phyloP scores from a whole-genome alignment of 805 yeast genomes.

The Wickerhamiella sergipiensis region DNA sequence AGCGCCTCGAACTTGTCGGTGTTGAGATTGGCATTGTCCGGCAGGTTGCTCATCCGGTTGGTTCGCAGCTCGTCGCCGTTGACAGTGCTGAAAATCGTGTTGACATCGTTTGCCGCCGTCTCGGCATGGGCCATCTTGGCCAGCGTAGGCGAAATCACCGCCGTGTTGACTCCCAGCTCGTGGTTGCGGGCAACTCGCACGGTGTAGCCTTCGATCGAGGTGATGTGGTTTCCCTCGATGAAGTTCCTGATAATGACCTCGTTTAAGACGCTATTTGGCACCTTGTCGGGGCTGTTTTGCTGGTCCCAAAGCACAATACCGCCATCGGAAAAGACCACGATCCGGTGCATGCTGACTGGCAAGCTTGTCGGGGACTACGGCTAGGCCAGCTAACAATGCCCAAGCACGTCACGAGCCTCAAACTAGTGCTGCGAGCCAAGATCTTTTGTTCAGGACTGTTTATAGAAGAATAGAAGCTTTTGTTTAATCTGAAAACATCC shows the following conservation, averaged over 20 bases:
- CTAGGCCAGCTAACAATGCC: too few species aligned
- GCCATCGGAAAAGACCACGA: conserved; percentile 34
- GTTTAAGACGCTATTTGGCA: conserved; percentile 32
- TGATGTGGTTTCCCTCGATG: conserved; percentile 25
- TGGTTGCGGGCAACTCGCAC: conserved; percentile 32
- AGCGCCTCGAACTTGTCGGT: conserved; percentile 20
- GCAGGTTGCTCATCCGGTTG: conserved; percentile 7
- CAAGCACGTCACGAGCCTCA: too few species aligned
- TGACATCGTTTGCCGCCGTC: conserved; percentile 21
- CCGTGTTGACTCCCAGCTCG: conserved; percentile 31
- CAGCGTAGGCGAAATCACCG: conserved; percentile 24
- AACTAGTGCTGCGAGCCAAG: too few species aligned
- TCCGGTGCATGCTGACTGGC: conserved; percentile 10
- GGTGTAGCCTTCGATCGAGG: conserved; percentile 28
- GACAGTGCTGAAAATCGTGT: conserved; percentile 22
- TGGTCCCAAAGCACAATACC: conserved; percentile 41
- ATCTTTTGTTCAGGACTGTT: too few species aligned
- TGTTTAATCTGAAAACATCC: too few species aligned
- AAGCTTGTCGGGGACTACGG: too few species aligned
- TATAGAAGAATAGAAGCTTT: too few species aligned
- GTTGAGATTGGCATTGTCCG: conserved; percentile 7
- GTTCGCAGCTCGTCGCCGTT: conserved; percentile 11
- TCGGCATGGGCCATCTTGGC: conserved; percentile 25
- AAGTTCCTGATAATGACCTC: conserved; percentile 36
- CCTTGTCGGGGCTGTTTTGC: conserved; percentile 22